Percentiles rank a stretch among this genome's conserved stretches.
Conservation (phyloP, 2,329 filamentous ascomycete species). For the Endoconidiophora laricicola region DNA sequence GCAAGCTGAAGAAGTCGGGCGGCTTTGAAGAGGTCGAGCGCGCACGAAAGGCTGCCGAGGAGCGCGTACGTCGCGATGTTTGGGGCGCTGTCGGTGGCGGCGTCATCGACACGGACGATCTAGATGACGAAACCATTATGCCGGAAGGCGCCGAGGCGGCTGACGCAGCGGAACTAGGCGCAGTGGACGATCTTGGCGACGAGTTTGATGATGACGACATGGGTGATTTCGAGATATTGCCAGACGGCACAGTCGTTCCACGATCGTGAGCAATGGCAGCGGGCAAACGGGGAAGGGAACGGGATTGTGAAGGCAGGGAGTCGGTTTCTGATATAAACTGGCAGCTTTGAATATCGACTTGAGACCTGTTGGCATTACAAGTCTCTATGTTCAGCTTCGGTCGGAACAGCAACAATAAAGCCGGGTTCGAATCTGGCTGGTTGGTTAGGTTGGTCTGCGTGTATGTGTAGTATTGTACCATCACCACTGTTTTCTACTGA, state of each 20-base stretch:
- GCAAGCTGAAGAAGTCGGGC: constrained; percentile 87
- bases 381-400: no score
- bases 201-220: constrained; percentile 10
- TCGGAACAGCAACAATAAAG: no score
- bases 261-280: neutral
- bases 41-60: constrained; percentile 68
- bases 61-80: constrained; percentile 65
- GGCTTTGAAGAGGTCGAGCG: constrained; percentile 90
- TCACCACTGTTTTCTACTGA: neutral
- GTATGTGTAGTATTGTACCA: neutral
- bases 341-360: no score
- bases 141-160: constrained; percentile 14
- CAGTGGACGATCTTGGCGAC: constrained; percentile 1
- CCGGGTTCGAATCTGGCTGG: neutral
- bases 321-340: neutral
- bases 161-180: neutral
- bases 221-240: constrained; percentile 12
- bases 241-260: constrained; percentile 12
- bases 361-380: no score
- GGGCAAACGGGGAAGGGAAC: no score
- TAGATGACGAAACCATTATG: constrained; percentile 15
- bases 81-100: constrained; percentile 37
- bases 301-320: neutral
- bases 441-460: neutral
- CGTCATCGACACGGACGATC: constrained; percentile 22